A percentile compares a stretch with the other conserved stretches of the same genome.
These are phyloP conservation scores for Apiotrichum akiyoshidainum DNA, from an alignment of 1,284 basidiomycete genomes.

Conservation along the genomic window DNA sequence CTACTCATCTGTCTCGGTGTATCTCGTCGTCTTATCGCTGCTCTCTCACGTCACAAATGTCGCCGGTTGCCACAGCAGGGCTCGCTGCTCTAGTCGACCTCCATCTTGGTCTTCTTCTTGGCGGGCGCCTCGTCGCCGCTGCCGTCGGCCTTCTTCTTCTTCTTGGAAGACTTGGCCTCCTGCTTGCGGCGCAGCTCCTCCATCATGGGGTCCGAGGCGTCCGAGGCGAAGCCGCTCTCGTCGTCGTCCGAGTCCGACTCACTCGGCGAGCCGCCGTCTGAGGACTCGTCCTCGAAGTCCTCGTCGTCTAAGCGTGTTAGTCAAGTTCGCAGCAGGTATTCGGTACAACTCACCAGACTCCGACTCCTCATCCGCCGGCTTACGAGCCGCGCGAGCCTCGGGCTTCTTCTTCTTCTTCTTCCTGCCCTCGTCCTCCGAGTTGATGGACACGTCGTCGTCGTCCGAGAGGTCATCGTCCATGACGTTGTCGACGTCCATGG, in stretches of 20 bases:
- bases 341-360: slow-evolving; percentile 65
- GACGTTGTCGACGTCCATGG: slow-evolving; percentile 62
- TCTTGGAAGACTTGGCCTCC: slow-evolving; percentile 59
- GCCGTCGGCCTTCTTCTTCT: slow-evolving; percentile 39
- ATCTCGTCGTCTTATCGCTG: background rate
- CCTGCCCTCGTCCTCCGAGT: slow-evolving; percentile 39
- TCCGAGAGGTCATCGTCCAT: slow-evolving; percentile 75
- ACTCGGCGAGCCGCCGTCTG: slow-evolving; percentile 78
- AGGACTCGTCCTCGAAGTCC: slow-evolving; percentile 81
- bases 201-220: slow-evolving; percentile 58
- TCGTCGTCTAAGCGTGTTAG: slow-evolving; percentile 59
- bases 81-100: slow-evolving; percentile 12
- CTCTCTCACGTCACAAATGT: background rate
- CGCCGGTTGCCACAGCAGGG: no score
- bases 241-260: slow-evolving; percentile 68
- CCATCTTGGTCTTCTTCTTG: slow-evolving; percentile 44
- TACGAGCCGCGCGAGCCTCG: slow-evolving; percentile 54
- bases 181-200: slow-evolving; percentile 58
- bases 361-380: slow-evolving; percentile 63
- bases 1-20: background rate
- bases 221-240: slow-evolving; percentile 52
- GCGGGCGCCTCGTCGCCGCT: slow-evolving; percentile 30
- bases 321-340: background rate
- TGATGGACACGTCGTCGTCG: slow-evolving; percentile 51
- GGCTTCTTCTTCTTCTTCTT: slow-evolving; percentile 28